Evolutionary conservation across 2,329 filamentous ascomycete genomes (phyloP), one percentile per base, ranked within the genome.

Genomic region (Curvularia verruculosa): DNA sequence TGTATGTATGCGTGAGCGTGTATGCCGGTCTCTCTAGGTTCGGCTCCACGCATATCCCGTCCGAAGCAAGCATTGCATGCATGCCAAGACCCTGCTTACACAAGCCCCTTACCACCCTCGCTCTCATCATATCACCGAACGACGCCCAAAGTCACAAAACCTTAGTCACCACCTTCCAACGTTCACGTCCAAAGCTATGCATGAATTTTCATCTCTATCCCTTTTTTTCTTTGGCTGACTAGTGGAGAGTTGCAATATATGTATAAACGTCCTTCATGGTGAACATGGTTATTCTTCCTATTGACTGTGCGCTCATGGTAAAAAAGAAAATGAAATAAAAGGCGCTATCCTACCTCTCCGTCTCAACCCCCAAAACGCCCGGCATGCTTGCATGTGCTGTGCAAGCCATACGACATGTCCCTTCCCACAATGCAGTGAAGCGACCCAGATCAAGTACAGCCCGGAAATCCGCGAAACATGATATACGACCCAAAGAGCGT

Each of bases 351-450:
- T 52, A 52, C 52, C 47, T 39, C 29, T 26, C 21, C 48, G 2
- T 41, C 52, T 44, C 44, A 56, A 56, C 36, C 44, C 43, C 36
- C 12, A 55, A 31, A 56, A 58, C 56, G 52, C 56, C 56, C 49
- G 29, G 15, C 34, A 19, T 49, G 44, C 45, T 48, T 48, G 56
- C 52, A 52, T 53, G 54, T 31, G 36, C 31, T 36, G n/a, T 47
- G 45, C 57, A 53, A 47, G 49, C 53, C 56, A 52, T 54, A 50
- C 57, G 47, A 59, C 56, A 52, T 57, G 39, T 51, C 28, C 47
- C 34, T 37, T 41, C 49, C 48, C 48, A 51, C 50, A 57, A 41
- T 48, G 50, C 54, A 43, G 23, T 47, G 43, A 56, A 44, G 39
- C 39, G 49, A 57, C 36, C 49, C 54, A 57, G 46, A 47, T 46